These are phyloP conservation scores for Claviceps lovelessii DNA, from an alignment of 2,329 filamentous ascomycete genomes.

Conservation along the genomic window DNA sequence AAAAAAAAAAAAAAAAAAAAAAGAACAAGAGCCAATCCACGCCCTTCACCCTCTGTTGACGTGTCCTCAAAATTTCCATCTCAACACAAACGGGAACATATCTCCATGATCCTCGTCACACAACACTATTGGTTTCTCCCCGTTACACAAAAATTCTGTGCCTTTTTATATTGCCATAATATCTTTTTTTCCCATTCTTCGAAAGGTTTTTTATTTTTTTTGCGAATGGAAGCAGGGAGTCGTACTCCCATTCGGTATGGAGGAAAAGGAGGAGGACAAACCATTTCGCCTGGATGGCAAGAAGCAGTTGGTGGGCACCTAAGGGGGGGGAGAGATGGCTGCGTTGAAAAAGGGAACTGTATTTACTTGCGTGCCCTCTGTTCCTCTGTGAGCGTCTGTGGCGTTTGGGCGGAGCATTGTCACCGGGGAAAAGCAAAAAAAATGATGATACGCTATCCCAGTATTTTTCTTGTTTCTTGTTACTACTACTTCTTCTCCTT, in stretches of 20 bases:
- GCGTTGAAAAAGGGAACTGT: neutral
- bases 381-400: neutral
- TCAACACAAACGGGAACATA: neutral
- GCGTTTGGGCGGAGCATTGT: slow-evolving; percentile 6
- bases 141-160: neutral
- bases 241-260: neutral
- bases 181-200: neutral
- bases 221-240: neutral
- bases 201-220: neutral
- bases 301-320: neutral
- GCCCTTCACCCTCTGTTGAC: no score
- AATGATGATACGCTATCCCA: neutral
- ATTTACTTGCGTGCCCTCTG: neutral
- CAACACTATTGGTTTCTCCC: neutral
- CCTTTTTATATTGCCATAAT: neutral
- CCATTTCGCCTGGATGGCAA: neutral
- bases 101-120: neutral
- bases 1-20: neutral
- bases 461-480: neutral
- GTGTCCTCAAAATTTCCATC: neutral
- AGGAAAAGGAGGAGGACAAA: neutral
- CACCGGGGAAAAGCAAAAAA: neutral
- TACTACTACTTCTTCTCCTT: neutral
- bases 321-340: neutral
- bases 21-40: no score